Evolutionary conservation across 129 eudicot genomes (phyloP), one percentile per base, ranked within the genome.

Genomic region (Deinandra increscens): DNA sequence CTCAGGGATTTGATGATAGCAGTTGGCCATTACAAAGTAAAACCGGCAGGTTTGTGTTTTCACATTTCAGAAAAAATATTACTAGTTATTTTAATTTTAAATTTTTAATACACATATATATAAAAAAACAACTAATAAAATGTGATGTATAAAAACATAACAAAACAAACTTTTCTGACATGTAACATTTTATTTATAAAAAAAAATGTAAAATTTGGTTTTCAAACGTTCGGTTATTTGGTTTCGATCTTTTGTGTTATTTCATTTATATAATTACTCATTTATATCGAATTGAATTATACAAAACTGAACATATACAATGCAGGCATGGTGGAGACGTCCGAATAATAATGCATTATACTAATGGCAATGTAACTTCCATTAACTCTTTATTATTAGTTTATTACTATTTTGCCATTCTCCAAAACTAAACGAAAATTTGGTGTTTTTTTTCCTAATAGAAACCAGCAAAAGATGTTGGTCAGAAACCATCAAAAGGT

Each of bases 311-410:
- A 64, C 58, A 39, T 74, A 4, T 49, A 15, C 72, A 87, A 4
- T 48, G 18, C 75, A 89, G 99, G 83, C 82, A 81, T 84, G 90
- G 97, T 2, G 99, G 97, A 61, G 99, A 89, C 78, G 85, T 94
- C 29, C 91, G 96, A 73, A 55, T 94, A 41, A 89, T 89, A 36
- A 80, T 94, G 96, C 93, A 87, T 69, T 87, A 79, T 69, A 66
- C 87, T 42, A 75, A 73, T 55, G 81, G 82, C 75, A 83, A 71
- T 68, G 97, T 84, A 80, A 85, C 93, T 80, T 69, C 7, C n/a
- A 15, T 23, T 49, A 38, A 9, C 34, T 41, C 29, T 46, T 36
- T 60, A 20, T 41, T 1, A 1, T n/a, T n/a, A n/a, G n/a, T n/a
- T n/a, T n/a, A n/a, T 19, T n/a, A 20, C 31, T 20, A 15, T 44